Percentiles rank a stretch among this genome's conserved stretches.
phyloP scores from a whole-genome alignment of 202 grass and related monocot species.

The Musa balbisiana region DNA sequence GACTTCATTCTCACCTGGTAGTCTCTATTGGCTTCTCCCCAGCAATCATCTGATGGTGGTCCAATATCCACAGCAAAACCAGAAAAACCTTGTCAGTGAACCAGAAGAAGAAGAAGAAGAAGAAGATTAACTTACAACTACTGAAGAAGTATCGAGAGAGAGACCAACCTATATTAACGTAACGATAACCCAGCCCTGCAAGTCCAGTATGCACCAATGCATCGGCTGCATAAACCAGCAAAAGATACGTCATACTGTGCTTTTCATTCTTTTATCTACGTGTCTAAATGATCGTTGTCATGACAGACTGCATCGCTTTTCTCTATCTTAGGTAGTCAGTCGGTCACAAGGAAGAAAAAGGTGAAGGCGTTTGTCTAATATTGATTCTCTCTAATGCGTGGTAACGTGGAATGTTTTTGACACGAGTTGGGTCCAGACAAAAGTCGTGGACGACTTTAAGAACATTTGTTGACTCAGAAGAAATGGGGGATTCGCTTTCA shows the following conservation, averaged over 20 bases:
- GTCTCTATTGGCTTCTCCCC: slow-evolving; percentile 68
- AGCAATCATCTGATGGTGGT: slow-evolving; percentile 87
- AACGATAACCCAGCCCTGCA: slow-evolving; percentile 64
- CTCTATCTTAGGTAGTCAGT: background rate
- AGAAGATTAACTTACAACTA: background rate
- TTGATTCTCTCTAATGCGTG: background rate
- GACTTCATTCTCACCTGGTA: slow-evolving; percentile 45
- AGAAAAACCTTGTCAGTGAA: background rate
- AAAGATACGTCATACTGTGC: background rate
- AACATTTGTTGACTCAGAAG: background rate
- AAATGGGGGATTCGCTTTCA: background rate
- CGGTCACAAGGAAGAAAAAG: background rate
- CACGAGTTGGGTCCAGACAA: too few relatives aligned
- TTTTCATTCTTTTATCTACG: background rate
- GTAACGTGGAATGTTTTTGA: background rate
- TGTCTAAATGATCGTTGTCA: too few relatives aligned
- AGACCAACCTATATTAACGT: slow-evolving; percentile 69
- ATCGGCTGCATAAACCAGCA: slow-evolving; percentile 56
- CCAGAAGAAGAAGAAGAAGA: background rate
- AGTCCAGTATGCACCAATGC: slow-evolving; percentile 71
- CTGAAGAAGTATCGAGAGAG: background rate
- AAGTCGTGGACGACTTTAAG: background rate
- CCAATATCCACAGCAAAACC: background rate
- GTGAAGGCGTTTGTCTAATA: background rate
- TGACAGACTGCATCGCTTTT: too few relatives aligned